Base-by-base conservation (phyloP, 164 flowering plant species). In the Akebia trifoliata region DNA sequence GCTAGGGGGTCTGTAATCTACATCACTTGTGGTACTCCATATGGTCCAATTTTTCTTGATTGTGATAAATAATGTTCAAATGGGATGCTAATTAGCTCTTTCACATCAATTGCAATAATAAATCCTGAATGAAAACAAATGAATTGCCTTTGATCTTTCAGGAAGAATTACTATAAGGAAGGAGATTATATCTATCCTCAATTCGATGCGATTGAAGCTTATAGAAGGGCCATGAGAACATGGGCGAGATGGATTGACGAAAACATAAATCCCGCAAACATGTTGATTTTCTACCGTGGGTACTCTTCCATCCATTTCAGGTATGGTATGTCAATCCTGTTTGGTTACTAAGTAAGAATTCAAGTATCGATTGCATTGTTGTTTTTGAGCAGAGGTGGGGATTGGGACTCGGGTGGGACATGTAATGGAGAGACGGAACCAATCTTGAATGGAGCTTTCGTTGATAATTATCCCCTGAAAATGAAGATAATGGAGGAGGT, bases 341-440 rank as follows among this genome's bases (percentile, higher is more conserved):
- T 28, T 18, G 21, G 5, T n/a, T n/a, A n/a, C n/a, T 35, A 24
- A 35, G 15, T 30, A 6, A 25, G 22, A 8, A 9, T 15, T 50
- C 20, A 12, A 36, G 34, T n/a, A n/a, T n/a, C n/a, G n/a, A n/a
- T n/a, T n/a, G n/a, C n/a, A n/a, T 6, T 17, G 20, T 59, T 35
- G 2, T 20, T 39, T 57, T 22, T 20, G n/a, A 28, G n/a, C 77
- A 92, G 98, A 68, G 98, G 95, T 35, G 98, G 98, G 60, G 97
- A 93, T 51, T 93, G 98, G 98, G 94, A 93, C 62, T 87, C 97
- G 4, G 98, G 98, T 1, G 98, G 98, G 26, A 59, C 88, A 4
- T 93, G 98, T 63, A 84, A 81, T 44, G 91, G 94, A 7, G 98
- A 89, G 68, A 81, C 62, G 1, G 86, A 76, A 30, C 97, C 97